phyloP scores from a whole-genome alignment of 1,284 basidiomycete genomes.

The Ceratobasidium sp. region DNA sequence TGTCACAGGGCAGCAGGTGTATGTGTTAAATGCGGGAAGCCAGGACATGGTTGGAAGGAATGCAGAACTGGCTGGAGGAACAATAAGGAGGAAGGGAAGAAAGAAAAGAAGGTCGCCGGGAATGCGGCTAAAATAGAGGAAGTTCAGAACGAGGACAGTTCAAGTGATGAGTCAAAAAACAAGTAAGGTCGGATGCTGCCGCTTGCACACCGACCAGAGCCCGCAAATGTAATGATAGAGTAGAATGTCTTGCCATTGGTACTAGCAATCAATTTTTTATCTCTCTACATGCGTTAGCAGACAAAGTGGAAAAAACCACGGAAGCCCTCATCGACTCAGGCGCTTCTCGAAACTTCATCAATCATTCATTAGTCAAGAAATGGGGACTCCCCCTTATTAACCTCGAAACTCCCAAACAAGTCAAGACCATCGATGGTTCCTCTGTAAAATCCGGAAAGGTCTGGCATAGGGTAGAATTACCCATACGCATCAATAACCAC shows the following conservation, averaged over 20 bases:
- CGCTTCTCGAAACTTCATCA: slow-evolving; percentile 1
- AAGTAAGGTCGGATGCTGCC: too few species aligned
- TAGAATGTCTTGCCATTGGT: background rate
- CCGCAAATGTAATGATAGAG: background rate
- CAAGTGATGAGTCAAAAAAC: too few species aligned
- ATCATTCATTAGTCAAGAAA: background rate
- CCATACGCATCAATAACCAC: too few species aligned
- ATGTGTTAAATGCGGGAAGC: too few species aligned
- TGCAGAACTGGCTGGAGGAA: too few species aligned
- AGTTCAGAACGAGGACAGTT: too few species aligned
- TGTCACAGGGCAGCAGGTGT: too few species aligned
- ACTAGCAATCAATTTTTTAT: background rate
- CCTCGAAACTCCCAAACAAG: background rate
- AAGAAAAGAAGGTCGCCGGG: too few species aligned
- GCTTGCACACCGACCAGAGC: too few species aligned
- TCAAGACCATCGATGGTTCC: background rate
- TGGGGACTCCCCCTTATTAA: background rate
- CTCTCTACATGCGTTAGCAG: background rate
- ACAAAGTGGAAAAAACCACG: background rate
- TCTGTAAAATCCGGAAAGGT: background rate
- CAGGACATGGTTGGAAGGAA: too few species aligned
- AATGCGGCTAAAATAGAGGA: too few species aligned
- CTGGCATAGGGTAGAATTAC: background rate
- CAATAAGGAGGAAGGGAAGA: too few species aligned
- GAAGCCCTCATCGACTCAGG: slow-evolving; percentile 27